Conservation (phyloP, 2,329 filamentous ascomycete species). For the Teratosphaeria epicoccoides region DNA sequence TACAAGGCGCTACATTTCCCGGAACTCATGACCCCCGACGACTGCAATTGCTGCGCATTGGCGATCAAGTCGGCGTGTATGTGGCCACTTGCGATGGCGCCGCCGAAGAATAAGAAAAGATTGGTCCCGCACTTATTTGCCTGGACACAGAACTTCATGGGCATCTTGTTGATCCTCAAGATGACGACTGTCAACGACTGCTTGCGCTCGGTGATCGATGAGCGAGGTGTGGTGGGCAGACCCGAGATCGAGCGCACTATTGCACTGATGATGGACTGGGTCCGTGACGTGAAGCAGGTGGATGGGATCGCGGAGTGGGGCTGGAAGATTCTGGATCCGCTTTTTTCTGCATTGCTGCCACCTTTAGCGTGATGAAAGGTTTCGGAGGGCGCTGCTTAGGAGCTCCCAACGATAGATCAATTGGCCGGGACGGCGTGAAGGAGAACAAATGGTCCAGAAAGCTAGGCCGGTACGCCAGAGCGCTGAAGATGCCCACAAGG, state of each 20-base stretch:
- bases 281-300: conserved; percentile 45
- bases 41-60: conserved; percentile 44
- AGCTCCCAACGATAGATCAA: not conserved
- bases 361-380: not conserved
- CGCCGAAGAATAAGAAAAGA: conserved; percentile 47
- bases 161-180: conserved; percentile 47
- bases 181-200: conserved; percentile 44
- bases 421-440: not conserved
- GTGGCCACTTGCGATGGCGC: conserved; percentile 51
- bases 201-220: conserved; percentile 39
- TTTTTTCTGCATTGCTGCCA: conserved; percentile 27
- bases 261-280: conserved; percentile 47
- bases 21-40: conserved; percentile 43
- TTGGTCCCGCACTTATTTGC: conserved; percentile 50
- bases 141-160: conserved; percentile 53
- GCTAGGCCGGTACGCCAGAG: no score
- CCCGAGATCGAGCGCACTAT: conserved; percentile 43
- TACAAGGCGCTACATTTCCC: conserved; percentile 51
- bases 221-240: conserved; percentile 32
- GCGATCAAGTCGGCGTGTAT: conserved; percentile 48
- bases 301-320: conserved; percentile 48
- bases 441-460: not conserved
- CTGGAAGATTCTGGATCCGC: conserved; percentile 40
- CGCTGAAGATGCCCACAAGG: not conserved
- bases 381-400: not conserved